Evolutionary conservation across 2,329 filamentous ascomycete species (phyloP).

Genomic region (Ustulina deusta): DNA sequence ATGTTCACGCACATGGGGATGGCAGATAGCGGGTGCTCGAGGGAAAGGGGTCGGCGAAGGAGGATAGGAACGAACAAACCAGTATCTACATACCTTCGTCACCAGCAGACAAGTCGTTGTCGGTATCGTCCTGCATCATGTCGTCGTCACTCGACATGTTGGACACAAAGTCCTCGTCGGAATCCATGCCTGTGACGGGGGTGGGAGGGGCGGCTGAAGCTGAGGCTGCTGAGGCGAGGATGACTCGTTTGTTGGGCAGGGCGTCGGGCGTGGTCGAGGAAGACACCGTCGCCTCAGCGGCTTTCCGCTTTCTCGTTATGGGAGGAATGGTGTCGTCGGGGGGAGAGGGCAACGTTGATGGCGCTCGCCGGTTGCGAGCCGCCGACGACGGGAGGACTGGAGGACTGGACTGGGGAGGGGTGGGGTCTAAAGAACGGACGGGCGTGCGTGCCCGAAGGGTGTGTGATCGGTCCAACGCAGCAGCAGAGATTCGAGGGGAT

Average conservation of each 20-base stretch:
- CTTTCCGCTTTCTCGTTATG: slow-evolving; percentile 70
- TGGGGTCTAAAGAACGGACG: slow-evolving; percentile 11
- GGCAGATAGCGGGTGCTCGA: not conserved
- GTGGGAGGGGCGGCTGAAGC: slow-evolving; percentile 64
- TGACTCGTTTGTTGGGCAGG: slow-evolving; percentile 62
- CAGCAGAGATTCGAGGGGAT: not conserved
- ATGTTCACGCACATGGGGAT: not conserved
- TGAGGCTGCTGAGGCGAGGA: slow-evolving; percentile 59
- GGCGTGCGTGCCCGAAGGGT: slow-evolving; percentile 8
- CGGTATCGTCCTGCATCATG: slow-evolving; percentile 80
- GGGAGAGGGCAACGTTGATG: slow-evolving; percentile 35
- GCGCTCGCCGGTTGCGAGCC: slow-evolving; percentile 45
- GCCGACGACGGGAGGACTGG: slow-evolving; percentile 29
- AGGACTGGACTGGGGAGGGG: slow-evolving; percentile 7
- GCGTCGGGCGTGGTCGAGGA: slow-evolving; percentile 57
- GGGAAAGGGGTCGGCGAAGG: not conserved
- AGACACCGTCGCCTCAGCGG: slow-evolving; percentile 72
- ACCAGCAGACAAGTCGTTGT: slow-evolving; percentile 71
- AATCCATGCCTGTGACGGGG: slow-evolving; percentile 83
- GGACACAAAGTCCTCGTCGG: slow-evolving; percentile 93
- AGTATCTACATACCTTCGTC: slow-evolving; percentile 66
- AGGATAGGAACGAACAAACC: slow-evolving; percentile 22
- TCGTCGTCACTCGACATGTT: slow-evolving; percentile 82
- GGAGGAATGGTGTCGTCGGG: slow-evolving; percentile 67
- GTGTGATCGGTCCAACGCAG: not conserved